Base-by-base conservation (phyloP, 768 basidiomycete species). In the Lactarius hatsudake region DNA sequence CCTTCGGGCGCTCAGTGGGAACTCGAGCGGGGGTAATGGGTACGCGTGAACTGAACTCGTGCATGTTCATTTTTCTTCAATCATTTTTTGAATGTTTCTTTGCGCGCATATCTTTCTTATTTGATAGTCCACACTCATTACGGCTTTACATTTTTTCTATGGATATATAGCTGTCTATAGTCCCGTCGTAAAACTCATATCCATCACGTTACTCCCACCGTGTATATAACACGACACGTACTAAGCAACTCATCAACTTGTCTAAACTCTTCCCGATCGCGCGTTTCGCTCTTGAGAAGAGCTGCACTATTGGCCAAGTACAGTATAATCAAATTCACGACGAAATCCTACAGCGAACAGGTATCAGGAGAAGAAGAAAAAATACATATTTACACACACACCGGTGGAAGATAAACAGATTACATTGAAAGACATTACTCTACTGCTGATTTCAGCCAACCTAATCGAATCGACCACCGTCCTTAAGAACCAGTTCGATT, bases 1-100 rank as follows among this genome's bases (percentile, higher is more conserved):
- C 73, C 75, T 13, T 72, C 74, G 1, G 73, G 73, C 28, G 73
- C 74, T 55, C 70, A 71, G 51, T 77, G 76, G 75, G 51, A 65
- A 32, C 59, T 72, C 20, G 61, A 59, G 26, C 12, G 34, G 1
- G 56, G 61, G 13, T 23, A 45, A 18, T 62, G 65, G 65, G 53
- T 60, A 9, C 62, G 58, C 32, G 30, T 60, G n/a, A 36, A 63
- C 28, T 67, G n/a, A 48, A 23, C 12, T 20, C 26, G 3, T 30
- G 28, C 28, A 20, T 28, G 6, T 34, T 15, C 26, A 5, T 13
- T 45, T 28, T 34, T 32, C 12, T 23, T 63, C 28, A 0, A 2
- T 30, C 28, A 2, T 23, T 36, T 34, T 17, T 13, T 9, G 9
- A 5, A 38, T 40, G 18, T 13, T 57, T 58, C 15, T 18, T 28